phyloP scores from a whole-genome alignment of 495 filamentous ascomycete genomes.

The Penicillium antarcticum region DNA sequence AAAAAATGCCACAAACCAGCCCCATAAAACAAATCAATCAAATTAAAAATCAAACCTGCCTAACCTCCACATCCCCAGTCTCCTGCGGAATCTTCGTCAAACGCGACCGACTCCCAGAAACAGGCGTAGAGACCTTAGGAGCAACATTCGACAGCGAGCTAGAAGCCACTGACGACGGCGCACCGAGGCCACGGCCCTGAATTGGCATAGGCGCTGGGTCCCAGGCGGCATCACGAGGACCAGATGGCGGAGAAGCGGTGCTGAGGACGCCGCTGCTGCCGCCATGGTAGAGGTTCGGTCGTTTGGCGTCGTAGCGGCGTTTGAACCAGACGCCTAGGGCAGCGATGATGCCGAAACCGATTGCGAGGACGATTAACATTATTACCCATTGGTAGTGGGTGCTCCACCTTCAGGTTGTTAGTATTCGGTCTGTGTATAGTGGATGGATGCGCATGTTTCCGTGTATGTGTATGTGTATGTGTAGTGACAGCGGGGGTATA shows the following conservation, averaged over 20 bases:
- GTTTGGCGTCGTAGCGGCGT: conserved; percentile 45
- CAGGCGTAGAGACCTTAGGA: conserved; percentile 3
- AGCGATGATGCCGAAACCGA: conserved; percentile 42
- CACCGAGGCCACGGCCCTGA: background rate
- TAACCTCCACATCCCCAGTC: conserved; percentile 25
- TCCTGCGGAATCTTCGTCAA: conserved; percentile 21
- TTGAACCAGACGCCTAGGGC: conserved; percentile 41
- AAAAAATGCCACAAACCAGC: background rate
- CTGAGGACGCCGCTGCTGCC: conserved; percentile 16
- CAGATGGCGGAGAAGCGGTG: background rate
- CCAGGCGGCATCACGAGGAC: background rate
- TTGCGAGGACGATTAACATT: conserved; percentile 49
- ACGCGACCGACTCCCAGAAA: conserved; percentile 11
- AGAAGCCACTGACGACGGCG: conserved; percentile 29
- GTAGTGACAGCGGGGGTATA: background rate
- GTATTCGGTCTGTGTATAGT: background rate
- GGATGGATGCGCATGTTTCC: background rate
- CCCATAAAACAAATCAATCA: background rate
- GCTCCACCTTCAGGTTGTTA: conserved; percentile 37
- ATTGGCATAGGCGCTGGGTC: background rate
- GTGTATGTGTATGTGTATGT: too few species aligned
- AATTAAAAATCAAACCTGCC: conserved; percentile 13
- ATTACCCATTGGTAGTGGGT: conserved; percentile 52
- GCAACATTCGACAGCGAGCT: conserved; percentile 31
- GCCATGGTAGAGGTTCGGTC: conserved; percentile 36